Percentiles rank a stretch among this genome's conserved stretches.
Evolutionary conservation across 371 early-diverging fungal species (phyloP).

Genomic region (Capillidium heterosporum): DNA sequence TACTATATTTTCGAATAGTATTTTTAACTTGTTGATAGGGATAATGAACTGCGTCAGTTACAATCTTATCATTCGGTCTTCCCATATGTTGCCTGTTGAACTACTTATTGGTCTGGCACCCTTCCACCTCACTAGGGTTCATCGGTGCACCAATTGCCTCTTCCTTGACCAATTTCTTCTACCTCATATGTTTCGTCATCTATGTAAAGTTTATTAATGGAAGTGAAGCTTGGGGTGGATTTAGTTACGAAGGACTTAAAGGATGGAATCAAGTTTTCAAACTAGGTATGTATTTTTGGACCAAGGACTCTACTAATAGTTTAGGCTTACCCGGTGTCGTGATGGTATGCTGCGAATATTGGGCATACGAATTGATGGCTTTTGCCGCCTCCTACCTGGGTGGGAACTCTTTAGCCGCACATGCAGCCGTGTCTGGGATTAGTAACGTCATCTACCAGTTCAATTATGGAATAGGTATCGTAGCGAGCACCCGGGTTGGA

Average conservation of each 20-base stretch:
- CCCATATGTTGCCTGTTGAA: slow-evolving; percentile 57
- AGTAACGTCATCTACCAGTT: slow-evolving; percentile 46
- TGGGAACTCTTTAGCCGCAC: slow-evolving; percentile 61
- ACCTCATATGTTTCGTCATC: slow-evolving; percentile 28
- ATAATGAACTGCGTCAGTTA: slow-evolving; percentile 67
- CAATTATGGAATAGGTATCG: slow-evolving; percentile 46
- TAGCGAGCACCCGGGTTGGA: slow-evolving; percentile 64
- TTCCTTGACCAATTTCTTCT: slow-evolving; percentile 51
- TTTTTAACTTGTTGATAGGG: slow-evolving; percentile 15
- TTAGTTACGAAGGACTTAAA: slow-evolving; percentile 45
- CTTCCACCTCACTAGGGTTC: slow-evolving; percentile 45
- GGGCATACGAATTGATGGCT: slow-evolving; percentile 51
- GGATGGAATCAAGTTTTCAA: slow-evolving; percentile 42
- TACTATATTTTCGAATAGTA: neutral
- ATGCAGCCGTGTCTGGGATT: slow-evolving; percentile 59
- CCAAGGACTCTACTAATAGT: slow-evolving; percentile 22
- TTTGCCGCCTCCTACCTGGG: slow-evolving; percentile 63
- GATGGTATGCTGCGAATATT: slow-evolving; percentile 62
- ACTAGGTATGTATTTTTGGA: slow-evolving; percentile 52
- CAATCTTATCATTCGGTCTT: slow-evolving; percentile 40
- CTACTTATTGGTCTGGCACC: slow-evolving; percentile 52
- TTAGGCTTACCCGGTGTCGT: slow-evolving; percentile 34
- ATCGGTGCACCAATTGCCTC: slow-evolving; percentile 75
- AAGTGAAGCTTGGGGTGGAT: slow-evolving; percentile 64
- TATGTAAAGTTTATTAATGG: slow-evolving; percentile 53